Percentiles rank a stretch among this genome's conserved stretches.
These are phyloP conservation scores for Ophiostoma populinum DNA, from an alignment of 2,329 filamentous ascomycete genomes.

Conservation along the genomic window DNA sequence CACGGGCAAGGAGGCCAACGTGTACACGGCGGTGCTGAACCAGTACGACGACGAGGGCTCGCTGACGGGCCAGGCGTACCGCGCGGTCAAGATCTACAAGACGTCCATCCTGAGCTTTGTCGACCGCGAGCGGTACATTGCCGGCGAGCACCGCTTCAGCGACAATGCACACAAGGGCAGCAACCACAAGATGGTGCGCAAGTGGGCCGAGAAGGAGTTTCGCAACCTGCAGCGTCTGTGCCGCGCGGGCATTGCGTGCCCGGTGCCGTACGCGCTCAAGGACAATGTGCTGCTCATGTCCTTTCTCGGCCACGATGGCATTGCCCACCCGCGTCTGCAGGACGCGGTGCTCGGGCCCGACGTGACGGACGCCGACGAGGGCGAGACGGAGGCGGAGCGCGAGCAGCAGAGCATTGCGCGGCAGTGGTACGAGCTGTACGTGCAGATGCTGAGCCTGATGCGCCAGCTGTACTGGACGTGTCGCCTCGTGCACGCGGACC, in stretches of 20 bases:
- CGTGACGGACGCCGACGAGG: slow-evolving; percentile 38
- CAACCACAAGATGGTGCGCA: slow-evolving; percentile 91
- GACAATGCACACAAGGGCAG: slow-evolving; percentile 85
- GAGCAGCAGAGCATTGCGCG: slow-evolving; percentile 16
- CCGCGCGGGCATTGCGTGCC: slow-evolving; percentile 71
- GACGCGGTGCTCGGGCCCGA: slow-evolving; percentile 52
- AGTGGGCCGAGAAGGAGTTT: slow-evolving; percentile 98
- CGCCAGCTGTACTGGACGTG: slow-evolving; percentile 85
- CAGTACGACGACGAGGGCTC: slow-evolving; percentile 16
- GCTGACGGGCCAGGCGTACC: slow-evolving; percentile 41
- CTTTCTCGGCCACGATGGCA: slow-evolving; percentile 78
- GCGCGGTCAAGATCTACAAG: slow-evolving; percentile 98
- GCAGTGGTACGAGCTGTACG: slow-evolving; percentile 63
- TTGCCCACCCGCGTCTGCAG: slow-evolving; percentile 73
- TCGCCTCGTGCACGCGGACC: slow-evolving; percentile 80
- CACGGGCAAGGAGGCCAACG: slow-evolving; percentile 95
- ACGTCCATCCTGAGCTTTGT: slow-evolving; percentile 96
- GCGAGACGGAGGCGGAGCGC: slow-evolving; percentile 18
- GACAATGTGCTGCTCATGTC: slow-evolving; percentile 93
- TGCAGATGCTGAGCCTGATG: slow-evolving; percentile 77
- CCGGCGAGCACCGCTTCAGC: slow-evolving; percentile 83
- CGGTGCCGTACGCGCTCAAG: slow-evolving; percentile 75
- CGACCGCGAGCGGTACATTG: slow-evolving; percentile 89
- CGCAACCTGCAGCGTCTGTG: slow-evolving; percentile 78
- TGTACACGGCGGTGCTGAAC: slow-evolving; percentile 71